These are phyloP conservation scores for Nigrospora osmanthi DNA, from an alignment of 2,329 filamentous ascomycete genomes.

Conservation along the genomic window DNA sequence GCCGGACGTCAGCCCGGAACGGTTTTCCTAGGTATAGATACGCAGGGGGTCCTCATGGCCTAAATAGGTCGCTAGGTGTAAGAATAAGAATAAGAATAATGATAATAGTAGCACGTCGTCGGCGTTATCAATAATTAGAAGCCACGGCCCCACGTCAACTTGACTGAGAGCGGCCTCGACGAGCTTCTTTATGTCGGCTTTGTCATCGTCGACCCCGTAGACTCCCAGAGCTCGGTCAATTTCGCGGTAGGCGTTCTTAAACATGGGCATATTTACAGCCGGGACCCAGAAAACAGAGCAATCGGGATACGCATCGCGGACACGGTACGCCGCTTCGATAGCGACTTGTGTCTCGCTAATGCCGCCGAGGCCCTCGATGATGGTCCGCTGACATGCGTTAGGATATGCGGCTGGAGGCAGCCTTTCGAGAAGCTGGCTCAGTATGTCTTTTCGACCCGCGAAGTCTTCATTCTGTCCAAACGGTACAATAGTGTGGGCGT, in stretches of 20 bases:
- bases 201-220: not conserved
- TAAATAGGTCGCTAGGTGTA: too few relatives aligned
- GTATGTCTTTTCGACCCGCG: not conserved
- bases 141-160: not conserved
- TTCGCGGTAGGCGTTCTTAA: not conserved
- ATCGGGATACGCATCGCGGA: not conserved
- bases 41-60: too few relatives aligned
- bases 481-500: not conserved
- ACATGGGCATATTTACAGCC: not conserved
- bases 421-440: not conserved
- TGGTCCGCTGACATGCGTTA: not conserved
- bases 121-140: too few relatives aligned
- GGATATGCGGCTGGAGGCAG: not conserved
- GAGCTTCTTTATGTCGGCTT: constrained; percentile 6
- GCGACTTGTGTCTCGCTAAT: not conserved
- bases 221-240: not conserved
- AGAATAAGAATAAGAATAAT: too few relatives aligned
- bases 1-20: too few relatives aligned
- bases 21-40: too few relatives aligned
- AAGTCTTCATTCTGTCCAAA: not conserved
- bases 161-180: constrained; percentile 7
- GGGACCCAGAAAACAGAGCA: not conserved
- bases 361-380: not conserved
- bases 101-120: too few relatives aligned
- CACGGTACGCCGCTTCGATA: not conserved